phyloP scores from a whole-genome alignment of 306 rosid species.

The Arachis stenosperma region DNA sequence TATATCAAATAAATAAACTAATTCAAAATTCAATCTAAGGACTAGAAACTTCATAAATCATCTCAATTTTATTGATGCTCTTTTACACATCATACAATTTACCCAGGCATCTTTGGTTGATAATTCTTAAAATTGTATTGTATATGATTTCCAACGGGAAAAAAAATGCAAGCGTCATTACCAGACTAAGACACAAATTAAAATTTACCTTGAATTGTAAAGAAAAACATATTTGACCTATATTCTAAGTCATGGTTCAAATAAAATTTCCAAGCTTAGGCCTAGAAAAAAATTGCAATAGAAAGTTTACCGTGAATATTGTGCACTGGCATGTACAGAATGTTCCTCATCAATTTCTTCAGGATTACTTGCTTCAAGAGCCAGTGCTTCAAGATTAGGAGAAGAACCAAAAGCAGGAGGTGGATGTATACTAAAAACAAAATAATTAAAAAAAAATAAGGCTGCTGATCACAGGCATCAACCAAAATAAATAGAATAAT shows the following conservation, averaged over 20 bases:
- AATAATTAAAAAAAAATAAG: slow-evolving; percentile 39
- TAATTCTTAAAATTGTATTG: slow-evolving; percentile 28
- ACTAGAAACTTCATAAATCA: slow-evolving; percentile 32
- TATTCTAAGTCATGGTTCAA: slow-evolving; percentile 15
- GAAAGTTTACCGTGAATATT: slow-evolving; percentile 59
- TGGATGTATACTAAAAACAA: slow-evolving; percentile 70
- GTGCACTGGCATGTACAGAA: slow-evolving; percentile 64
- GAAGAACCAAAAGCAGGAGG: slow-evolving; percentile 99
- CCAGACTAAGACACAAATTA: slow-evolving; percentile 1
- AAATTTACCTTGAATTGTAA: no score
- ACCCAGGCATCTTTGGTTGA: slow-evolving; percentile 33
- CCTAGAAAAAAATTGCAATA: slow-evolving; percentile 24
- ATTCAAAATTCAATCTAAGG: slow-evolving; percentile 25
- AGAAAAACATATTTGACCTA: slow-evolving; percentile 16
- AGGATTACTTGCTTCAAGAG: slow-evolving; percentile 65
- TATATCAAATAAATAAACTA: slow-evolving; percentile 9
- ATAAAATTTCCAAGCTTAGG: slow-evolving; percentile 22
- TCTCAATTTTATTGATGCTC: slow-evolving; percentile 14
- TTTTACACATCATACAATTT: slow-evolving; percentile 11
- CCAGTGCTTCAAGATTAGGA: slow-evolving; percentile 96
- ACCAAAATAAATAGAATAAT: slow-evolving; percentile 19
- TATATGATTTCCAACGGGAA: not conserved
- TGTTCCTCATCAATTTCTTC: slow-evolving; percentile 66
- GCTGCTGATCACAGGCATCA: slow-evolving; percentile 26
- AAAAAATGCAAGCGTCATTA: slow-evolving; percentile 7